Evolutionary conservation across 2,329 filamentous ascomycete genomes (phyloP).

Genomic region (Fusarium concolor): DNA sequence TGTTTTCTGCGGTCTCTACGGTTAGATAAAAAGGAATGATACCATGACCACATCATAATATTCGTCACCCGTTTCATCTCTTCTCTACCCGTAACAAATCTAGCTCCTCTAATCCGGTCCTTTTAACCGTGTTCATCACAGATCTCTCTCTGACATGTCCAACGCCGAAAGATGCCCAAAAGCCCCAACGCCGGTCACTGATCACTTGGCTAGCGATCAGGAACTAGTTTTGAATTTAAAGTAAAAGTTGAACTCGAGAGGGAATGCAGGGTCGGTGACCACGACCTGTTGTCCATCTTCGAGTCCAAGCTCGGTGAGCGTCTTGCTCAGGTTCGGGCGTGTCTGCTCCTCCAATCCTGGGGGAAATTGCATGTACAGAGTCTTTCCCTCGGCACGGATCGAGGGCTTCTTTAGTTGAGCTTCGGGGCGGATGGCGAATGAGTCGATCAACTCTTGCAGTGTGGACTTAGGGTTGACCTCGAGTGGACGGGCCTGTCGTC

Average conservation of each 20-base stretch:
- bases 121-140: conserved; percentile 17
- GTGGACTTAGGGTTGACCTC: conserved; percentile 77
- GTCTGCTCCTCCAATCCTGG: conserved; percentile 86
- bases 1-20: conserved; percentile 41
- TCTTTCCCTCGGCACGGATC: conserved; percentile 81
- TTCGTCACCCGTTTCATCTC: conserved; percentile 13
- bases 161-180: conserved; percentile 48
- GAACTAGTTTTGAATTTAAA: conserved; percentile 58
- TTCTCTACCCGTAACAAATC: conserved; percentile 42
- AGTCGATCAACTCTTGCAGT: conserved; percentile 86
- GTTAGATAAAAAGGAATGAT: conserved; percentile 52
- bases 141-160: conserved; percentile 22
- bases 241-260: conserved; percentile 72
- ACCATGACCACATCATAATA: conserved; percentile 48
- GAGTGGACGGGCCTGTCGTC: conserved; percentile 81
- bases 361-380: conserved; percentile 89
- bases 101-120: conserved; percentile 45
- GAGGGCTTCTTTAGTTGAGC: conserved; percentile 95
- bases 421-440: conserved; percentile 83
- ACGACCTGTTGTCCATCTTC: conserved; percentile 86
- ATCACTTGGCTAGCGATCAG: conserved; percentile 12
- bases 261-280: conserved; percentile 92
- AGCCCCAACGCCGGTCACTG: conserved; percentile 33
- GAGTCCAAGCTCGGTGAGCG: conserved; percentile 77
- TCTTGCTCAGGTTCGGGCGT: conserved; percentile 82